A percentile compares a stretch with the other conserved stretches of the same genome.
Conservation (phyloP, 1,284 basidiomycete genomes). For the Sanghuangporus sanghuang region DNA sequence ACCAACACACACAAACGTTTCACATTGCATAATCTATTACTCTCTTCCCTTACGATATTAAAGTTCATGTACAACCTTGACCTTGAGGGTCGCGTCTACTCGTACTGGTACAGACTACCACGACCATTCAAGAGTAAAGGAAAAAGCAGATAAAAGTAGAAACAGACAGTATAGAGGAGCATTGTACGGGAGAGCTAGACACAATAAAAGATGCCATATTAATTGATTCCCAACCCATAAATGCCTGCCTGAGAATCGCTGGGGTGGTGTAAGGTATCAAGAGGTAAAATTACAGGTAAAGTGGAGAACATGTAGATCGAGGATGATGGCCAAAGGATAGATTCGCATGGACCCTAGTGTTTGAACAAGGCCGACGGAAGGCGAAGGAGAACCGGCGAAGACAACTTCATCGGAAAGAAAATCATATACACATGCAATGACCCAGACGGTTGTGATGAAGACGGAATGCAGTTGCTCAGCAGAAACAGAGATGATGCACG, state of each 20-base stretch:
- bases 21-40: conserved; percentile 8
- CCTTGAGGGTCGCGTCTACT: conserved; percentile 1
- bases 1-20: not conserved
- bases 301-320: conserved; percentile 12
- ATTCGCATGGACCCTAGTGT: conserved; percentile 12
- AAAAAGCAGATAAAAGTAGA: conserved; percentile 21
- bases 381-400: not conserved
- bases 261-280: conserved; percentile 10
- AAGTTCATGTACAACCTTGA: conserved; percentile 14
- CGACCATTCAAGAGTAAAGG: conserved; percentile 18
- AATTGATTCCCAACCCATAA: conserved; percentile 12
- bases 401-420: conserved; percentile 5
- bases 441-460: not conserved
- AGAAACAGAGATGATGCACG: conserved; percentile 19
- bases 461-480: conserved; percentile 11
- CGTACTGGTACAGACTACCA: conserved; percentile 11
- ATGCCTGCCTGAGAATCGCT: conserved; percentile 15
- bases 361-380: conserved; percentile 8
- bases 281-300: conserved; percentile 16
- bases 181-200: conserved; percentile 15
- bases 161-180: conserved; percentile 22
- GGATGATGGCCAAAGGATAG: conserved; percentile 10
- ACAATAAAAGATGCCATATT: conserved; percentile 20
- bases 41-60: conserved; percentile 17
- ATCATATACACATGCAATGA: conserved; percentile 3